phyloP scores from a whole-genome alignment of 768 basidiomycete species.

The Gymnopilus dilepis region DNA sequence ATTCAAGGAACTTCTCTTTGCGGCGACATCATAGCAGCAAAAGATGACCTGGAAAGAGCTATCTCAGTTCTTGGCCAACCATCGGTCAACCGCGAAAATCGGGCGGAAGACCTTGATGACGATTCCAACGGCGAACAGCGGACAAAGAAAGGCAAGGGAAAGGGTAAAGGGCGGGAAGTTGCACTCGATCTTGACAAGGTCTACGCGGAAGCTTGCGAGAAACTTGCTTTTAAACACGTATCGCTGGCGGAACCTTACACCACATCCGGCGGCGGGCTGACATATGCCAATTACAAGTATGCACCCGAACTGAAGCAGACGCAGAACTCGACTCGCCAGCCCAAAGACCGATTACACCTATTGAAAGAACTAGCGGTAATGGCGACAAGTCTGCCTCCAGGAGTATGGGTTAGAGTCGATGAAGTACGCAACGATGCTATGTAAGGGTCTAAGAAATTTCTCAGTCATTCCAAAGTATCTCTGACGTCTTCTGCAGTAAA shows the following conservation, averaged over 20 bases:
- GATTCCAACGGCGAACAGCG: constrained; percentile 22
- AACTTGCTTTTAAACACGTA: constrained; percentile 52
- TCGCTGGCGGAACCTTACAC: constrained; percentile 30
- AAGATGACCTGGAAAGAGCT: constrained; percentile 53
- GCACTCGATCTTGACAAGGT: constrained; percentile 41
- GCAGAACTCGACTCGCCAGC: constrained; percentile 44
- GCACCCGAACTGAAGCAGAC: constrained; percentile 35
- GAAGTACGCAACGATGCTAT: constrained; percentile 62
- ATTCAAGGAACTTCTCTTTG: constrained; percentile 51
- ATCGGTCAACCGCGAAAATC: constrained; percentile 22
- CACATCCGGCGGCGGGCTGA: constrained; percentile 28
- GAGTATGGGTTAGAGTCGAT: constrained; percentile 61
- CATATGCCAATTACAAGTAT: constrained; percentile 41
- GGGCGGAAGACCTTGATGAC: constrained; percentile 5
- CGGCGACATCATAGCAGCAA: constrained; percentile 56
- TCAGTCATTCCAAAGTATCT: constrained; percentile 5
- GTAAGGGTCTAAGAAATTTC: constrained; percentile 37
- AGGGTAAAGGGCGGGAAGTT: constrained; percentile 35
- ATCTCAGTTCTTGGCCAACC: constrained; percentile 44
- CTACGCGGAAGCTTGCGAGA: constrained; percentile 51
- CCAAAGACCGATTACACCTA: constrained; percentile 55
- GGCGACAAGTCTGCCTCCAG: constrained; percentile 59
- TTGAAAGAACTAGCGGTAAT: constrained; percentile 61
- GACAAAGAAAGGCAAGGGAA: constrained; percentile 27
- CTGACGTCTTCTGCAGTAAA: constrained; percentile 40